phyloP scores from a whole-genome alignment of 1,284 basidiomycete species.

The Naganishia liquefaciens region DNA sequence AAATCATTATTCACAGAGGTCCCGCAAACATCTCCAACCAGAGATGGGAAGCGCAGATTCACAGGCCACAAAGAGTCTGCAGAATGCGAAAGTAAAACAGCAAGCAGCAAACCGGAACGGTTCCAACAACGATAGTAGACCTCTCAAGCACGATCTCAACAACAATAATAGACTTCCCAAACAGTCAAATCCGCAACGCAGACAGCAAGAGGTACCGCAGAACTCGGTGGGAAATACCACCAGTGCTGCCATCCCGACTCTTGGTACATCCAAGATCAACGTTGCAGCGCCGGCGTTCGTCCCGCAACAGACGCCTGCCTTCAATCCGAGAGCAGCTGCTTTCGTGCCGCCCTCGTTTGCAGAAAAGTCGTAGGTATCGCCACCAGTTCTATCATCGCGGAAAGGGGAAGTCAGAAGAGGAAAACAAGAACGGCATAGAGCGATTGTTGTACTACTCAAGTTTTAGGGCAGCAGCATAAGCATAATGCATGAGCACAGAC shows the following conservation, averaged over 20 bases:
- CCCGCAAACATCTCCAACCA: background rate
- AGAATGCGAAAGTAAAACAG: background rate
- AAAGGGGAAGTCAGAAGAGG: too few species aligned
- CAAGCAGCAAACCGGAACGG: slow-evolving; percentile 4
- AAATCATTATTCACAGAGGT: background rate
- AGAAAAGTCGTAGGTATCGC: background rate
- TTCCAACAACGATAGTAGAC: background rate
- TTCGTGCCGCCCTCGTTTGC: slow-evolving; percentile 14
- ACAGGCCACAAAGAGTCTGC: background rate
- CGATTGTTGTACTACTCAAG: too few species aligned
- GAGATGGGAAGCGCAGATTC: background rate
- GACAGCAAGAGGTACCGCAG: background rate
- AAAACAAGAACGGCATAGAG: too few species aligned
- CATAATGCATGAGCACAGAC: too few species aligned
- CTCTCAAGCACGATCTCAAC: background rate
- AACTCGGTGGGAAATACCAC: background rate
- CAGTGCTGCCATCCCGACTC: too few species aligned
- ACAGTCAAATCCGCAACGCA: background rate
- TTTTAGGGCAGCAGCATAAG: too few species aligned
- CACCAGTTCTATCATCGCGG: too few species aligned
- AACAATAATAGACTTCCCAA: background rate
- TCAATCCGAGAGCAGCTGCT: slow-evolving; percentile 15
- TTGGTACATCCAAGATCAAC: background rate
- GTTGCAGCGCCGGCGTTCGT: slow-evolving; percentile 19
- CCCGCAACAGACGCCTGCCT: slow-evolving; percentile 6